Percentiles rank a stretch among this genome's conserved stretches.
Evolutionary conservation across 495 filamentous ascomycete species (phyloP).

Genomic region (Lophiostoma macrostomum): DNA sequence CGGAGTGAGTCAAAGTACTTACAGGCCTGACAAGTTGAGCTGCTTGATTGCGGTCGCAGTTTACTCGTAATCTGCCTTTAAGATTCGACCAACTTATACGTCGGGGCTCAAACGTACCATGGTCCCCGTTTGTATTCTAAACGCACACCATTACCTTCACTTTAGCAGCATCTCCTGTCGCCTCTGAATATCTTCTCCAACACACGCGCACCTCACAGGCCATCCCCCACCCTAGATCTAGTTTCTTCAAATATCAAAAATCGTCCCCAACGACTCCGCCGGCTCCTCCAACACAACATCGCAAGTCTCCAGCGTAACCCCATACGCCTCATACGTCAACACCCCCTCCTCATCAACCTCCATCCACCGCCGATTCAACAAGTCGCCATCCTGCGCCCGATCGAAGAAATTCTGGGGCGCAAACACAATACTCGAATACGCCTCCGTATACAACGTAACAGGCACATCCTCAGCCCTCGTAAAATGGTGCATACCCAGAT

Average conservation of each 20-base stretch:
- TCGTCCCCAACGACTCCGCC: neutral
- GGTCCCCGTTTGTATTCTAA: too few species aligned
- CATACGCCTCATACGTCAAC: constrained; percentile 21
- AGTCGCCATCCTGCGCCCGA: constrained; percentile 25
- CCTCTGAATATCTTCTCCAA: neutral
- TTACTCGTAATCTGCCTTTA: too few species aligned
- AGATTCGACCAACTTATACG: too few species aligned
- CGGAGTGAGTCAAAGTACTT: too few species aligned
- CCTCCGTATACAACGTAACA: constrained; percentile 23
- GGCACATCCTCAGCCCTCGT: constrained; percentile 27
- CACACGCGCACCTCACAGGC: neutral
- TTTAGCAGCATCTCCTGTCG: neutral
- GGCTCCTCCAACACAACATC: constrained; percentile 14
- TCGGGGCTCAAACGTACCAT: too few species aligned
- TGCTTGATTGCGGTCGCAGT: too few species aligned
- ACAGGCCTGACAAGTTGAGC: too few species aligned
- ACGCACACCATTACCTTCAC: too few species aligned
- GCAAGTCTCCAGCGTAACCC: constrained; percentile 15
- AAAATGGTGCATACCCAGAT: constrained; percentile 31
- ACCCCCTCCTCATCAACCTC: constrained; percentile 8
- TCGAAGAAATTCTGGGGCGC: constrained; percentile 30
- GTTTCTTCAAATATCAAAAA: too few species aligned
- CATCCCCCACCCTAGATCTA: neutral
- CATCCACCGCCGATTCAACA: constrained; percentile 28
- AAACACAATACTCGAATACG: constrained; percentile 19